Conservation (phyloP, 2,329 filamentous ascomycete species). For the Diaporthe vaccinii region DNA sequence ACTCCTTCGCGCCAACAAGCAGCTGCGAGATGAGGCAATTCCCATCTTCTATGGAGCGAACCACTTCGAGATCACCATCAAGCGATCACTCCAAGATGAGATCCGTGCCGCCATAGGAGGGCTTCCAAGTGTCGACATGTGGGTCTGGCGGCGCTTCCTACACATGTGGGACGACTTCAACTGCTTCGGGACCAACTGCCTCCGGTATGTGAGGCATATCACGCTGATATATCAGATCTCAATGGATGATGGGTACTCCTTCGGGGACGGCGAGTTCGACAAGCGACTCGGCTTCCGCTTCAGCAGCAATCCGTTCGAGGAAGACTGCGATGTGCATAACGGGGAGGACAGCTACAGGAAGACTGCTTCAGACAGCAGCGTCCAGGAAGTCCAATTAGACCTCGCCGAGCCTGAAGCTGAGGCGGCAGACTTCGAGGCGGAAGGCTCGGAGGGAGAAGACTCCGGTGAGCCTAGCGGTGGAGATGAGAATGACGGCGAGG, state of each 20-base stretch:
- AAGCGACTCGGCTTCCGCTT: not conserved
- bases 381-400: too few relatives aligned
- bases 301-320: not conserved
- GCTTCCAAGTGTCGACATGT: not conserved
- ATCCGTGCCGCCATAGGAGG: accelerated
- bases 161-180: not conserved
- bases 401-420: not conserved
- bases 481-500: not conserved
- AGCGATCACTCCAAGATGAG: not conserved
- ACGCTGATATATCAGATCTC: not conserved
- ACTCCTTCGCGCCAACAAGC: not conserved
- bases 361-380: not conserved
- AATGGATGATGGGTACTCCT: not conserved
- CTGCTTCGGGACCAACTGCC: not conserved
- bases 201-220: not conserved
- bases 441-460: too few relatives aligned
- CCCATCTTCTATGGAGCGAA: not conserved
- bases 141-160: not conserved
- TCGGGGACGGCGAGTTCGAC: not conserved
- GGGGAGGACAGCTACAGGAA: not conserved
- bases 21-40: not conserved
- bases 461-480: too few relatives aligned
- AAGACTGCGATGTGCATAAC: not conserved
- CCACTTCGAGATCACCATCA: not conserved
- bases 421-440: too few relatives aligned